Evolutionary conservation across 495 filamentous ascomycete genomes (phyloP).

Genomic region (Ramalina peruviana): DNA sequence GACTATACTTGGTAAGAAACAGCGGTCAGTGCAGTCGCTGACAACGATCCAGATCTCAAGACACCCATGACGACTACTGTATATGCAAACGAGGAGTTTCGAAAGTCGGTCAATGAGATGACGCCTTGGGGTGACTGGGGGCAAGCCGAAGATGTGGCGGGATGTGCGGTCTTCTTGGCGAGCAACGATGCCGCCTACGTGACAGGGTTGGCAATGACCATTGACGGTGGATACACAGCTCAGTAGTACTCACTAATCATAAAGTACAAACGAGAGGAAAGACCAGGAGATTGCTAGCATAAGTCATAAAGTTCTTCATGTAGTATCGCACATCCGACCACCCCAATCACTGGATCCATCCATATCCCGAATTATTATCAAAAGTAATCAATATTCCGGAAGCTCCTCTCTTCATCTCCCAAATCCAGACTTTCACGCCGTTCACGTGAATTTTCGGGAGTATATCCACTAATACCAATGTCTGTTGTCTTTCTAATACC

Average conservation of each 20-base stretch:
- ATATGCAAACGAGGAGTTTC: not conserved
- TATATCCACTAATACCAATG: not conserved
- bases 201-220: constrained; percentile 30
- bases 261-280: no score
- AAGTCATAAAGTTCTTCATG: no score
- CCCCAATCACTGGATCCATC: no score
- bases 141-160: constrained; percentile 32
- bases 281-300: no score
- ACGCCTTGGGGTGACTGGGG: constrained; percentile 30
- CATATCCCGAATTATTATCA: no score
- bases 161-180: constrained; percentile 35
- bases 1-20: not conserved
- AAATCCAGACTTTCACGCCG: no score
- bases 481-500: constrained; percentile 2
- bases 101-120: not conserved
- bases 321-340: no score
- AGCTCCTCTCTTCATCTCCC: no score
- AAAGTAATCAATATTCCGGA: no score
- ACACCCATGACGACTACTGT: constrained; percentile 6
- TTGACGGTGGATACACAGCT: constrained; percentile 38
- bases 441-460: not conserved
- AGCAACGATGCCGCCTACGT: constrained; percentile 35
- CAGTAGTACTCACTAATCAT: not conserved
- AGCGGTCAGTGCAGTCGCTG: not conserved
- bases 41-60: constrained; percentile 5